Conservation (phyloP, 106 monocot genomes). For the Dendrobium chrysotoxum region DNA sequence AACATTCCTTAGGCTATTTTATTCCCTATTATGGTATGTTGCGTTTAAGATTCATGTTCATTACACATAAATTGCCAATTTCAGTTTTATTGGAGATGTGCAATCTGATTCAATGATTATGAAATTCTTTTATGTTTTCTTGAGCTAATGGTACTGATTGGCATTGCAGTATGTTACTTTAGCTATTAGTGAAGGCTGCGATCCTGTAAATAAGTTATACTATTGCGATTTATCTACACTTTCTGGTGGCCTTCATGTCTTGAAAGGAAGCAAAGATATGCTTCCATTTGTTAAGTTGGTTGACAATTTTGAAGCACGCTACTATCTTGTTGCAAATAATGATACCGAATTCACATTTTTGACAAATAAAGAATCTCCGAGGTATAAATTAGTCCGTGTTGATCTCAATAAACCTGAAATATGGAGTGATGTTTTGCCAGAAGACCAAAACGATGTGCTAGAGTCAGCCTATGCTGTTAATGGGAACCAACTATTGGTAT, state of each 20-base stretch:
- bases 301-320: conserved; percentile 75
- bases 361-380: conserved; percentile 84
- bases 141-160: conserved; percentile 9
- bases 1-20: not conserved
- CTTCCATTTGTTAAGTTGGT: conserved; percentile 88
- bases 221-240: conserved; percentile 65
- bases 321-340: conserved; percentile 68
- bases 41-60: not conserved
- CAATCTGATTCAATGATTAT: not conserved
- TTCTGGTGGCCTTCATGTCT: conserved; percentile 50
- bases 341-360: conserved; percentile 71
- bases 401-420: conserved; percentile 47
- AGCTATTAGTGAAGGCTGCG: conserved; percentile 54
- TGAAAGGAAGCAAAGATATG: conserved; percentile 29
- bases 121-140: conserved; percentile 4
- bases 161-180: conserved; percentile 66
- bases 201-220: conserved; percentile 85
- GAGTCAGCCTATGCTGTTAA: conserved; percentile 72
- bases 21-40: not conserved
- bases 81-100: not conserved
- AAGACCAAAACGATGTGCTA: conserved; percentile 74
- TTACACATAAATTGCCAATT: not conserved
- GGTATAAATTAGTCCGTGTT: conserved; percentile 64
- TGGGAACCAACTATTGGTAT: conserved; percentile 53
- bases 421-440: conserved; percentile 65